These are phyloP conservation scores for Brassica juncea DNA, from an alignment of 345 rosid genomes.

Conservation along the genomic window DNA sequence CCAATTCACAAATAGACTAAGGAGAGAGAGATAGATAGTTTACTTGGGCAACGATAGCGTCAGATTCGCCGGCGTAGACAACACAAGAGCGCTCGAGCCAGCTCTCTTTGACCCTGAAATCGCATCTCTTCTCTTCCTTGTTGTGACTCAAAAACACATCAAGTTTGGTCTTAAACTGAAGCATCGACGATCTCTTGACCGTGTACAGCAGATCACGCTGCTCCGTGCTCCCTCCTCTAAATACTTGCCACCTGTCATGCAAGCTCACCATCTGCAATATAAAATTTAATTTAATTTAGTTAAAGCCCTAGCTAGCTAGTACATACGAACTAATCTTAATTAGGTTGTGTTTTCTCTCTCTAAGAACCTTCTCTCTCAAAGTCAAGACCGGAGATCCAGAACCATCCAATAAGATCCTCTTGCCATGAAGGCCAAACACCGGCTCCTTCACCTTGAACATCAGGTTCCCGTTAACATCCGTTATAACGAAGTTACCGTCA, in stretches of 20 bases:
- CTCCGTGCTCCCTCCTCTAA: conserved; percentile 57
- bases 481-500: conserved; percentile 47
- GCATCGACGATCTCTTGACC: conserved; percentile 47
- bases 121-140: conserved; percentile 42
- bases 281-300: neutral
- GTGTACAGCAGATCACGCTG: conserved; percentile 52
- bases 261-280: conserved; percentile 41
- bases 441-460: conserved; percentile 43
- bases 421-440: conserved; percentile 35
- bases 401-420: conserved; percentile 35
- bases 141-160: conserved; percentile 58
- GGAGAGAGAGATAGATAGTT: neutral
- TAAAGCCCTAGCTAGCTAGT: neutral
- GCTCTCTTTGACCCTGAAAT: conserved; percentile 52
- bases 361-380: conserved; percentile 37
- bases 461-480: conserved; percentile 43
- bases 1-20: no score
- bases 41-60: conserved; percentile 53
- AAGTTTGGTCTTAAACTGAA: conserved; percentile 46
- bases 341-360: neutral
- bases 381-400: conserved; percentile 43
- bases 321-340: neutral
- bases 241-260: conserved; percentile 57
- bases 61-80: conserved; percentile 53
- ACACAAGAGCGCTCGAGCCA: conserved; percentile 49